A percentile compares a stretch with the other conserved stretches of the same genome.
phyloP scores from a whole-genome alignment of 139 green algal species.

The Parachlorella kessleri region DNA sequence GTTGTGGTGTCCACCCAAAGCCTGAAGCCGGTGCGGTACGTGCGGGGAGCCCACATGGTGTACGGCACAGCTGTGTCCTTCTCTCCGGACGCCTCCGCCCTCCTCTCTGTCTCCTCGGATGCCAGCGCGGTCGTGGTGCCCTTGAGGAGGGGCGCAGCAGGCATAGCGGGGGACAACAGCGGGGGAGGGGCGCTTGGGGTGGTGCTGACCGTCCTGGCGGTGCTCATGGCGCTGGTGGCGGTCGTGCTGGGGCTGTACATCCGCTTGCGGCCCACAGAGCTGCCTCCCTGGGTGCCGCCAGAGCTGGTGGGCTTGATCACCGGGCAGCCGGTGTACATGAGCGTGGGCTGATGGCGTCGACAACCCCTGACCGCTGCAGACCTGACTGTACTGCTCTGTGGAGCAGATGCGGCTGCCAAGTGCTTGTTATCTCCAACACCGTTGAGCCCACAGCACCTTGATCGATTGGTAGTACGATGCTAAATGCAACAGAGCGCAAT shows the following conservation, averaged over 20 bases:
- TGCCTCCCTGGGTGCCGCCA: not conserved
- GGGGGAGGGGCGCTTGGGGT: not conserved
- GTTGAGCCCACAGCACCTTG: no score
- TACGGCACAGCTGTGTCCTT: slow-evolving; percentile 61
- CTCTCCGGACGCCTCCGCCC: slow-evolving; percentile 19
- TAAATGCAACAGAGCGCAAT: no score
- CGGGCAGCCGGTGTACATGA: no score
- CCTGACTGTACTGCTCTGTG: no score
- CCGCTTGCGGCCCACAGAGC: not conserved
- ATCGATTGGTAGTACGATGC: no score
- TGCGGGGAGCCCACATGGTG: slow-evolving; percentile 51
- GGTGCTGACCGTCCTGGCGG: slow-evolving; percentile 10
- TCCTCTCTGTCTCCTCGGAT: slow-evolving; percentile 33
- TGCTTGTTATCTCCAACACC: no score
- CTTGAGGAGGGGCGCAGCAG: not conserved
- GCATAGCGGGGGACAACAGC: not conserved
- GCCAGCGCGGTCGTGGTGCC: slow-evolving; percentile 32
- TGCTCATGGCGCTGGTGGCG: slow-evolving; percentile 4
- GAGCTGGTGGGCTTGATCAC: not conserved
- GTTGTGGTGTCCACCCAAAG: slow-evolving; percentile 22
- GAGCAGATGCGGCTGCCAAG: no score
- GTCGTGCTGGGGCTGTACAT: slow-evolving; percentile 23
- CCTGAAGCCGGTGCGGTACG: slow-evolving; percentile 28
- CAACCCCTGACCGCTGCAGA: no score
- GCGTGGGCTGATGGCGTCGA: no score